Evolutionary conservation across 495 filamentous ascomycete genomes (phyloP).

Genomic region (Amniculicola lignicola): DNA sequence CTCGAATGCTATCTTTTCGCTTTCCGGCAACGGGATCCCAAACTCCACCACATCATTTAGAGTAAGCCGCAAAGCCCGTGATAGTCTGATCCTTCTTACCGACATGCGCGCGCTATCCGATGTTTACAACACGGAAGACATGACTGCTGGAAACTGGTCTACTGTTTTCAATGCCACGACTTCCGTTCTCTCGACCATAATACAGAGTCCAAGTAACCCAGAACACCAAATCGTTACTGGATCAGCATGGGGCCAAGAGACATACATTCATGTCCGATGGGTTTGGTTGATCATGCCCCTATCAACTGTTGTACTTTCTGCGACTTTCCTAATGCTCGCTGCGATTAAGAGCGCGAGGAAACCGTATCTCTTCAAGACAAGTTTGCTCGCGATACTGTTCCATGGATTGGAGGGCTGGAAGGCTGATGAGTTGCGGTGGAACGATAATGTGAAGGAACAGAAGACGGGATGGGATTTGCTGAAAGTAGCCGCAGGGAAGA

Average conservation of each 20-base stretch:
- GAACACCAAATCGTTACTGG: background rate
- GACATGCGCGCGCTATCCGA: no score
- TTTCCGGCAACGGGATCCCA: no score
- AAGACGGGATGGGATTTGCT: no score
- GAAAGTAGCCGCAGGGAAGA: no score
- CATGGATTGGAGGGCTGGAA: background rate
- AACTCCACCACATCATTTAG: no score
- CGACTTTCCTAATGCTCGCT: background rate
- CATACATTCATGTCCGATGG: background rate
- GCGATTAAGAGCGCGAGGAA: background rate
- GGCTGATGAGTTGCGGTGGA: no score
- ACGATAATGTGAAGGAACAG: no score
- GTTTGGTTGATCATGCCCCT: background rate
- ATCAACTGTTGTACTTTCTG: background rate
- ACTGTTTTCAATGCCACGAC: background rate
- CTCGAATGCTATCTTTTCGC: no score
- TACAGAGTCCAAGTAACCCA: background rate
- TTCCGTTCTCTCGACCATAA: background rate
- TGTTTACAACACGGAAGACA: no score
- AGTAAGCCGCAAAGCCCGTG: no score
- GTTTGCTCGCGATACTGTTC: background rate
- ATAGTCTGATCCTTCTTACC: no score
- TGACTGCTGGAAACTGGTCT: no score
- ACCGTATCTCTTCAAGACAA: background rate
- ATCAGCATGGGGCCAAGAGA: background rate